Evolutionary conservation across 2,329 filamentous ascomycete genomes (phyloP).

Genomic region (Metarhizium anisopliae): DNA sequence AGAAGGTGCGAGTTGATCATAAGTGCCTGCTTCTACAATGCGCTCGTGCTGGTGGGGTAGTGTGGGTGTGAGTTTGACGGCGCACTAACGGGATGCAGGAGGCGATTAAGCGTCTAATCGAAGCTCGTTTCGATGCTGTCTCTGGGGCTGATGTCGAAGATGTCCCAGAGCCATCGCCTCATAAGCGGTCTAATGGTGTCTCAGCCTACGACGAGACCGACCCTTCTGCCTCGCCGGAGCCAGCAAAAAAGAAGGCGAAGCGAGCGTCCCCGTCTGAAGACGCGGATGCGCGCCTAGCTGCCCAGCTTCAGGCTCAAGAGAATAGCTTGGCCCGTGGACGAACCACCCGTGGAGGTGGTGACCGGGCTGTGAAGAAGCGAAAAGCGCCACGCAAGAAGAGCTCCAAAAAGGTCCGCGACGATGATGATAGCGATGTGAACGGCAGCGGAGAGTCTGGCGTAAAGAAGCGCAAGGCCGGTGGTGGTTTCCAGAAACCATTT

Average conservation of each 20-base stretch:
- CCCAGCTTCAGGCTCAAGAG: conserved; percentile 84
- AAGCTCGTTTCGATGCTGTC: conserved; percentile 64
- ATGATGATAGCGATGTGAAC: conserved; percentile 72
- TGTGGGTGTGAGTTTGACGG: not conserved
- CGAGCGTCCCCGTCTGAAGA: conserved; percentile 53
- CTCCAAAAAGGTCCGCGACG: conserved; percentile 62
- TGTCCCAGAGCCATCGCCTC: conserved; percentile 21
- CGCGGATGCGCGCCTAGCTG: conserved; percentile 79
- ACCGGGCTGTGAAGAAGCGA: conserved; percentile 57
- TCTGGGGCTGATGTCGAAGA: conserved; percentile 41
- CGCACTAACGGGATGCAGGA: conserved; percentile 32
- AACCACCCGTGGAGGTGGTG: conserved; percentile 67
- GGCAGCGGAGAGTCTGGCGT: conserved; percentile 47
- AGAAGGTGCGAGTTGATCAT: conserved; percentile 37
- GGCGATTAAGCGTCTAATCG: conserved; percentile 63
- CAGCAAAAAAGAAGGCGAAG: conserved; percentile 58
- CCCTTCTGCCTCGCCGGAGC: conserved; percentile 35
- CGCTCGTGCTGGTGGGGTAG: not conserved
- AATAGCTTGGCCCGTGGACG: conserved; percentile 60
- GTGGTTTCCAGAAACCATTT: conserved; percentile 87
- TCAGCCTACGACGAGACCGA: conserved; percentile 35
- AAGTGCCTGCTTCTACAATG: not conserved
- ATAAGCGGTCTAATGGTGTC: conserved; percentile 27
- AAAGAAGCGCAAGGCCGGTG: conserved; percentile 73
- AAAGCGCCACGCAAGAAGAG: conserved; percentile 63